A percentile compares a stretch with the other conserved stretches of the same genome.
These are phyloP conservation scores for Fusarium staphyleae DNA, from an alignment of 2,329 filamentous ascomycete species.

Conservation along the genomic window DNA sequence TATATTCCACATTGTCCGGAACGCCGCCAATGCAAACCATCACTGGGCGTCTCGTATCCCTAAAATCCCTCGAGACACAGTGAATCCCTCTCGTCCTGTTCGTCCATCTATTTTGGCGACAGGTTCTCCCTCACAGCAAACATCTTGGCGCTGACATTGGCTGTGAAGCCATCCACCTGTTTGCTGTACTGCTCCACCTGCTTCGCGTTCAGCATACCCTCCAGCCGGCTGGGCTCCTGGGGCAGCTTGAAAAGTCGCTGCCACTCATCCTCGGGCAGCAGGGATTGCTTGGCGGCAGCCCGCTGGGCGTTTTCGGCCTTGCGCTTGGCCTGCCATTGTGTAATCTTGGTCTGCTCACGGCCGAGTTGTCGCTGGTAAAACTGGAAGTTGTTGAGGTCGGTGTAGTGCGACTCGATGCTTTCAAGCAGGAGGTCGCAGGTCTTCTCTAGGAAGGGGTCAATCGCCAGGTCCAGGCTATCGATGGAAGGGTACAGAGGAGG, in stretches of 20 bases:
- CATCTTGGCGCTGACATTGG: constrained; percentile 94
- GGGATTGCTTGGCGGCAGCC: constrained; percentile 83
- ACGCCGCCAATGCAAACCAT: constrained; percentile 52
- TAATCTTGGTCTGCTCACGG: constrained; percentile 95
- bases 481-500: constrained; percentile 84
- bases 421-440: constrained; percentile 96
- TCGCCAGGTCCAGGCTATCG: constrained; percentile 87
- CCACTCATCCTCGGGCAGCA: constrained; percentile 96
- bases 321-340: constrained; percentile 94
- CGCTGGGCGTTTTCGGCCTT: constrained; percentile 93
- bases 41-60: constrained; percentile 44
- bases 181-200: constrained; percentile 98
- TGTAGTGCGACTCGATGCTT: constrained; percentile 97
- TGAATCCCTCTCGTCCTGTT: constrained; percentile 24
- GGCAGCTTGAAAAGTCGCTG: constrained; percentile 98
- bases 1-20: constrained; percentile 51
- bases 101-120: constrained; percentile 58
- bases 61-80: constrained; percentile 39
- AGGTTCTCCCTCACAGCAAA: constrained; percentile 85
- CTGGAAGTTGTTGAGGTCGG: constrained; percentile 98
- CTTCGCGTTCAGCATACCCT: constrained; percentile 92
- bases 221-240: constrained; percentile 88
- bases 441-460: constrained; percentile 98
- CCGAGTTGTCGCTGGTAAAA: constrained; percentile 92
- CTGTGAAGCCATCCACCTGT: constrained; percentile 96